A percentile compares a stretch with the other conserved stretches of the same genome.
These are phyloP conservation scores for Primulina huaijiensis DNA, from an alignment of 257 asterid genomes.

Conservation along the genomic window DNA sequence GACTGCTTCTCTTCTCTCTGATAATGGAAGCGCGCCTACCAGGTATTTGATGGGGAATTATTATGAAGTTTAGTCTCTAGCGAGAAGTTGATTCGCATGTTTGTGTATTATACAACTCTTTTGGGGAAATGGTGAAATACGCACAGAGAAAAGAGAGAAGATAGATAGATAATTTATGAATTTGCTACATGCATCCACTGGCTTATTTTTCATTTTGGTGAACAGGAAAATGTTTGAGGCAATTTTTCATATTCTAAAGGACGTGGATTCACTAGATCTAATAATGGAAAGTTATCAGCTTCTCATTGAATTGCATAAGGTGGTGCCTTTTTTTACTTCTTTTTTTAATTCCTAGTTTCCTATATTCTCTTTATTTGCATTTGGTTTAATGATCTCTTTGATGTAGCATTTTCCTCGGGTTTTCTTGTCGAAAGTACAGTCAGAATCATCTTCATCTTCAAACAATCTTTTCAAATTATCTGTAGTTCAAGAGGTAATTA, in stretches of 20 bases:
- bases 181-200: constrained; percentile 1
- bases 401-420: constrained; percentile 64
- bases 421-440: constrained; percentile 39
- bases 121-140: too few relatives aligned
- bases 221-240: constrained; percentile 73
- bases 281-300: constrained; percentile 72
- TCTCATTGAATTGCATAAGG: constrained; percentile 71
- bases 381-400: constrained; percentile 17
- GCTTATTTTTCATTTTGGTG: constrained; percentile 24
- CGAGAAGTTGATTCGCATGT: background rate
- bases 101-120: background rate
- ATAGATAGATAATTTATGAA: background rate
- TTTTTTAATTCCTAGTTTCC: constrained; percentile 5
- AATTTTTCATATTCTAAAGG: constrained; percentile 62
- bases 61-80: background rate
- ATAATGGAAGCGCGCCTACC: constrained; percentile 61
- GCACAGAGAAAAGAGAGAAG: too few relatives aligned
- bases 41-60: constrained; percentile 34
- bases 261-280: constrained; percentile 66
- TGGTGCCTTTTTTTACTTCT: constrained; percentile 25
- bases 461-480: constrained; percentile 30
- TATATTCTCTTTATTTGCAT: constrained; percentile 13
- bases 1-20: constrained; percentile 64
- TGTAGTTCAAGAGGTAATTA: constrained; percentile 63
- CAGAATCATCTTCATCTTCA: constrained; percentile 45